Base-by-base conservation (phyloP, 2,329 filamentous ascomycete genomes). In the Scedosporium apiospermum region DNA sequence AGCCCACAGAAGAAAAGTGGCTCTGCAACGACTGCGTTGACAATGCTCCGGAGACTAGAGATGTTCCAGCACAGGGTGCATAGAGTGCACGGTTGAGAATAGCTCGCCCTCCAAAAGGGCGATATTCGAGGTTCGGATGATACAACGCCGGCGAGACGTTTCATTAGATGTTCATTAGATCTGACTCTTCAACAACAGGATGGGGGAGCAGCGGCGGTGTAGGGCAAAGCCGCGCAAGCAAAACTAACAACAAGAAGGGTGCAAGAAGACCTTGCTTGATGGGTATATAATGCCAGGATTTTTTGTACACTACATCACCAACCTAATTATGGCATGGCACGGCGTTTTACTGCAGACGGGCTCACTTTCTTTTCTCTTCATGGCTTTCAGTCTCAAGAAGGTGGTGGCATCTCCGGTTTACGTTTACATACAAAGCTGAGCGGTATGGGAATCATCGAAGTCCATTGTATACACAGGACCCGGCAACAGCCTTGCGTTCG, bases 1-100 rank as follows among this genome's bases (percentile, higher is more conserved):
- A 53, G 21, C 55, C 57, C 16, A 49, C 38, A 9, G 61, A 38
- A 14, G 61, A 58, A n/a, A 21, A 53, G n/a, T 63, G 61, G 61
- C 57, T 58, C 26, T 63, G 61, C 57, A 59, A 63, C 38, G 38
- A 57, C 26, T 63, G 61, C 34, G 57, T 46, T 4, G 57, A 38
- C 27, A 12, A 34, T 10, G 26, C n/a, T 18, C 12, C 26, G 2
- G 6, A 38, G 16, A 30, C 27, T 6, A 23, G 30, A 44, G n/a
- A 38, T 38, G 30, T 23, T 42, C 57, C 57, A 44, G 16, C 12
- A 23, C 30, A 59, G n/a, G 21, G 10, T 21, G 49, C 21, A 61
- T 61, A 61, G 58, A 26, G 38, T 49, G 58, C 49, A 18, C 49
- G 49, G 6, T 10, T n/a, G n/a, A 18, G 49, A 53, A 53, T 9